Evolutionary conservation across 1,284 basidiomycete species (phyloP), one percentile per base, ranked within the genome.

Genomic region (Cryptococcus sp.): DNA sequence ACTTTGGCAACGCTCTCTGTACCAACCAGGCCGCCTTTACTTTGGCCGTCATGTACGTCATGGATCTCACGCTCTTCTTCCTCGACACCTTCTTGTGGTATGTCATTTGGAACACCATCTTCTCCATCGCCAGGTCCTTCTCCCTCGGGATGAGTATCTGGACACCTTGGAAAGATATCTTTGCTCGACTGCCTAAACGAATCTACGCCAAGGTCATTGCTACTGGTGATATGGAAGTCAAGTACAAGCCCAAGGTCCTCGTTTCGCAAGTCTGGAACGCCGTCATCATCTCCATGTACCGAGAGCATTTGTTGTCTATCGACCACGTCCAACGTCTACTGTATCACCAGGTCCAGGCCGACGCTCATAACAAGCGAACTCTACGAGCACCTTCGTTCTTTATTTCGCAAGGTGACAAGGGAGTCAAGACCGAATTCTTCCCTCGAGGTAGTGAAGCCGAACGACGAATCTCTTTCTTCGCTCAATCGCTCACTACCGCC

Each of bases 241-340:
- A 91, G 77, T 96, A 97, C 77, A 96, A 96, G 77, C 92, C 92
- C 40, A 97, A 96, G 85, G 91, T 97, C 31, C 80, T 97, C 32
- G 92, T 97, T 32, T 94, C 91, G 21, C 92, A 97, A 76, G 90
- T 96, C 55, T 96, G 92, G 92, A 97, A 97, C 72, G 91, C 92
- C 36, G 85, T 97, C 76, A 94, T 97, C 76, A 96, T 97, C 61
- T 96, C 91, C n/a, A 97, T 97, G 92, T 97, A 96, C 75, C 86
- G 92, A 66, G 92, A 96, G 73, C 92, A 96, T 72, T 73, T 96
- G n/a, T 78, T 96, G 37, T 94, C 91, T 46, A 94, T 94, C 70
- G 90, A 93, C 61, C 91, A 96, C 69, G 91, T 96, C 32, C 91
- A 94, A 77, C 91, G 91, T 68, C 77, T 96, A 7, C 81, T 96